Evolutionary conservation across 495 filamentous ascomycete genomes (phyloP), one percentile per base, ranked within the genome.

Genomic region (Penicillium daleae): DNA sequence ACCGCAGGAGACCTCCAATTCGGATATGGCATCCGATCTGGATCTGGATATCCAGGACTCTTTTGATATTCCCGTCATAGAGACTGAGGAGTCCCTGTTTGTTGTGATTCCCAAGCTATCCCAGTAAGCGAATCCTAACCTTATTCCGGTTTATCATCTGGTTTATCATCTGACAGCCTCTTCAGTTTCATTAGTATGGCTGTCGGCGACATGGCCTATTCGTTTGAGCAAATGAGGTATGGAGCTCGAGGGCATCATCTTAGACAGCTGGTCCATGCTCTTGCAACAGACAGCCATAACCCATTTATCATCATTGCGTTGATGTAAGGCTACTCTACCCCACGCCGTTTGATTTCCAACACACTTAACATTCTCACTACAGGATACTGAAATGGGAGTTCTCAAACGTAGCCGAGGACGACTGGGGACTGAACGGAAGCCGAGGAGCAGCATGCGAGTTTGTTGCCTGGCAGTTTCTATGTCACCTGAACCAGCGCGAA

Each of bases 361-460:
- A 6, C n/a, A n/a, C 24, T 29, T 13, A 50, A 15, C 24, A 17
- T 22, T 21, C 33, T 24, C 17, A 21, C n/a, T 31, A 24, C 50
- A 94, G 91, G 69, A 90, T 91, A 3, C 75, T 95, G n/a, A 92
- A 90, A 77, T 92, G 87, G 82, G 88, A 93, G 64, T 92, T 90
- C 68, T 74, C 72, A 17, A 84, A 82, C 57, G 68, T 79, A 17
- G 76, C 83, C 39, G 77, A 75, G 61, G 89, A 93, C 65, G 88
- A 91, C 64, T 86, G 86, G 65, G 89, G 88, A 1, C 67, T 94
- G 33, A 88, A 89, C 67, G 86, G 91, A 58, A 89, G 90, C 54
- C 83, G 94, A 64, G 92, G 91, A 4, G 83, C 87, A 73, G 93
- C 91, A 26, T 97, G 93, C 73, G 93, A 98, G 76, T 90, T 94